These are phyloP conservation scores for Panicum virgatum DNA, from an alignment of 202 grass and related monocot genomes.

Conservation along the genomic window DNA sequence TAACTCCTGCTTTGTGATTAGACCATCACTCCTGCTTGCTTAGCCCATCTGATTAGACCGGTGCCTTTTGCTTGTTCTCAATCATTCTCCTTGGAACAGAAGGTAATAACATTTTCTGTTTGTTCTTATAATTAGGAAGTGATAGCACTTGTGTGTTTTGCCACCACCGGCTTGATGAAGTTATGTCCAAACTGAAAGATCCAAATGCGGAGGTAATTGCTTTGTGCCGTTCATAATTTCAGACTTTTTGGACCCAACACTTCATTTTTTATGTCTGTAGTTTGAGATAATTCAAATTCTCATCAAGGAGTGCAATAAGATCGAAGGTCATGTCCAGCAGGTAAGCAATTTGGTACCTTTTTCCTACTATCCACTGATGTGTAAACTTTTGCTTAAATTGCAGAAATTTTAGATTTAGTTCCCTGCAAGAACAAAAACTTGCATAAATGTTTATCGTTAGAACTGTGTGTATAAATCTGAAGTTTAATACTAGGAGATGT, in stretches of 20 bases:
- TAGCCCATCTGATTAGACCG: too few relatives aligned
- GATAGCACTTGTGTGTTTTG: conserved; percentile 69
- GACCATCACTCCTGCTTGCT: too few relatives aligned
- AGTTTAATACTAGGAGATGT: background rate
- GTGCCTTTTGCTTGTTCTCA: conserved; percentile 67
- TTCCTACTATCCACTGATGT: background rate
- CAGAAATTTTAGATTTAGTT: background rate
- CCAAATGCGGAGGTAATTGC: conserved; percentile 66
- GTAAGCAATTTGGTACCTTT: conserved; percentile 37
- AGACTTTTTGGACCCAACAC: background rate
- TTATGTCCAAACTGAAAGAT: conserved; percentile 71
- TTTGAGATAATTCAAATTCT: conserved; percentile 86
- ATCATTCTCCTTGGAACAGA: conserved; percentile 58
- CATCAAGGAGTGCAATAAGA: conserved; percentile 83
- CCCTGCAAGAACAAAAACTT: background rate
- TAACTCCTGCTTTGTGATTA: too few relatives aligned
- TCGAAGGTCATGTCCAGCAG: conserved; percentile 65
- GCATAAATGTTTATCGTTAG: background rate
- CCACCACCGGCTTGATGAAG: conserved; percentile 55
- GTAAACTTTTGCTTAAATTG: background rate
- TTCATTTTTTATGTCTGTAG: conserved; percentile 41
- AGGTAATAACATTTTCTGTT: conserved; percentile 27
- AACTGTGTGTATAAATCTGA: background rate
- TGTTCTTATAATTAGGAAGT: conserved; percentile 20
- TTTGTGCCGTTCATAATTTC: background rate